These are phyloP conservation scores for Candida dendrica DNA, from an alignment of 805 yeast species.

Conservation along the genomic window DNA sequence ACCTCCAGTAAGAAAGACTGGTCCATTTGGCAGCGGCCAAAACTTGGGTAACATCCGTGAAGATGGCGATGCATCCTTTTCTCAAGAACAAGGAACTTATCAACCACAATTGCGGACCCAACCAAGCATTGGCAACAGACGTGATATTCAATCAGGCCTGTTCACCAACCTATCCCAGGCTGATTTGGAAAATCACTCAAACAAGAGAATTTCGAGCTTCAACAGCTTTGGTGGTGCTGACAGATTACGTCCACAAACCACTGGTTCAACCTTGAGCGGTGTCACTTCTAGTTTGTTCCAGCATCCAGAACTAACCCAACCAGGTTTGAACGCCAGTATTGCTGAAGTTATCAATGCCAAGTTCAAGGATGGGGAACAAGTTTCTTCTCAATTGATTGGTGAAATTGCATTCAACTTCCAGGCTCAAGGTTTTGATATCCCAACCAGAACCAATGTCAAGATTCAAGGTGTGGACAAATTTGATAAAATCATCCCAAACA, in stretches of 20 bases:
- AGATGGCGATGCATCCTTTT: constrained; percentile 17
- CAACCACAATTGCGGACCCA: constrained; percentile 8
- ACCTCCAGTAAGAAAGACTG: constrained; percentile 50
- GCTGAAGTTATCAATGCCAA: constrained; percentile 81
- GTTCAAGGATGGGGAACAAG: constrained; percentile 58
- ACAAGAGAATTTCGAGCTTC: constrained; percentile 19
- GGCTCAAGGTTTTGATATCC: constrained; percentile 25
- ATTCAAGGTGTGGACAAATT: constrained; percentile 34
- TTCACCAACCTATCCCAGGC: constrained; percentile 39
- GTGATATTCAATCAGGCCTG: constrained; percentile 37
- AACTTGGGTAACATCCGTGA: constrained; percentile 24
- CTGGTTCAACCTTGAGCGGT: constrained; percentile 31
- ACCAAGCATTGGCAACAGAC: constrained; percentile 15
- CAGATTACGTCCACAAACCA: constrained; percentile 33
- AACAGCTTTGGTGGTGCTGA: constrained; percentile 22
- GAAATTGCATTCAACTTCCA: constrained; percentile 79
- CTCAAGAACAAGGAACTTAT: constrained; percentile 5
- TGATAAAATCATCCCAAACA: constrained; percentile 44
- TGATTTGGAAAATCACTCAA: constrained; percentile 19
- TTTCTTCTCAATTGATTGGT: constrained; percentile 63
- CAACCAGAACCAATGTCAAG: constrained; percentile 35
- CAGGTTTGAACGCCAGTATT: constrained; percentile 75
- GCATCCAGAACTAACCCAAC: constrained; percentile 42
- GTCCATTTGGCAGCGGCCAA: constrained; percentile 15
- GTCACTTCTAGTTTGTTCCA: constrained; percentile 31